A percentile compares a stretch with the other conserved stretches of the same genome.
Evolutionary conservation across 257 asterid genomes (phyloP).

Genomic region (Nyctanthes arbortristis): DNA sequence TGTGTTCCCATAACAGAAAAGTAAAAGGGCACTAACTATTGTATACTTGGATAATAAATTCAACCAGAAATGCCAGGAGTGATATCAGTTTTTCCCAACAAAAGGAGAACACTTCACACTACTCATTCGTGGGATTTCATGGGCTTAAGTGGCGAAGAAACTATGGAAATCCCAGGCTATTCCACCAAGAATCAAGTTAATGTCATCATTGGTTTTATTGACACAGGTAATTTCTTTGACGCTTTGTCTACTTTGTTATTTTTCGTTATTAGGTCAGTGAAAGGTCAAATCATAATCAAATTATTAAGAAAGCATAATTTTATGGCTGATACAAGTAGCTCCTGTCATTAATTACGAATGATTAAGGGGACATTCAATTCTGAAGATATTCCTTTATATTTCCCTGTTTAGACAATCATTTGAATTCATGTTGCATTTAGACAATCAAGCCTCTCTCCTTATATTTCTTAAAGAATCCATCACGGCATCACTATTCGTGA

Average conservation of each 20-base stretch:
- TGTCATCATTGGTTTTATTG: slow-evolving; percentile 90
- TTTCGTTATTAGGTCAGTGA: slow-evolving; percentile 8
- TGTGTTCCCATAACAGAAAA: background rate
- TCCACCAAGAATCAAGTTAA: slow-evolving; percentile 93
- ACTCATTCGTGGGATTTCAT: slow-evolving; percentile 99
- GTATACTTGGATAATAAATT: slow-evolving; percentile 27
- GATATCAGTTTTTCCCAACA: slow-evolving; percentile 88
- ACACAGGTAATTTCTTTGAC: slow-evolving; percentile 59
- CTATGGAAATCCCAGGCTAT: slow-evolving; percentile 90
- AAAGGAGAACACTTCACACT: slow-evolving; percentile 78
- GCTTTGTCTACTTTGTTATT: background rate
- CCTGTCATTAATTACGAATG: slow-evolving; percentile 10
- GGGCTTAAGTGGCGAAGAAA: slow-evolving; percentile 79
- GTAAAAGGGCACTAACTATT: background rate
- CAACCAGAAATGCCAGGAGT: slow-evolving; percentile 88
- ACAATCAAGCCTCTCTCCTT: background rate
- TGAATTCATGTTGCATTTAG: background rate
- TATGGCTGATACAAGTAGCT: background rate
- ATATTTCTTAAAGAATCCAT: background rate
- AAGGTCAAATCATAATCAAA: background rate
- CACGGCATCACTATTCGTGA: background rate
- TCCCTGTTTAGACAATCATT: background rate
- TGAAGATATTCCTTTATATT: slow-evolving; percentile 9
- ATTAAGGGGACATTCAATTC: background rate
- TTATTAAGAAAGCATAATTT: background rate